A percentile compares a stretch with the other conserved stretches of the same genome.
Conservation (phyloP, 208 protist genomes). For the Trypanosoma rangeli region DNA sequence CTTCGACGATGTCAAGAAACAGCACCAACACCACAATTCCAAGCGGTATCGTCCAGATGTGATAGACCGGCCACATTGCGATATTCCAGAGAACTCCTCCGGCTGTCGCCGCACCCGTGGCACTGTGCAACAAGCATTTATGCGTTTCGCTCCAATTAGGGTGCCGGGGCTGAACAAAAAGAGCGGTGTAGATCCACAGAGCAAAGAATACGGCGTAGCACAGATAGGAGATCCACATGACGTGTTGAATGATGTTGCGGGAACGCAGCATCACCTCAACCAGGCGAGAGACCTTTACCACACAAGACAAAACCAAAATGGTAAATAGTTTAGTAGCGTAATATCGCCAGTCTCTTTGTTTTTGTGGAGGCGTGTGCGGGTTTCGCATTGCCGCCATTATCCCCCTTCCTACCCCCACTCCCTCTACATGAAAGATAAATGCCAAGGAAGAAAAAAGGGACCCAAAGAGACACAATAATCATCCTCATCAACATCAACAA, state of each 20-base stretch:
- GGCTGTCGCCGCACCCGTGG: conserved; percentile 33
- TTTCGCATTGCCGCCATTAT: conserved; percentile 2
- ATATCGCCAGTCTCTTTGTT: conserved; percentile 11
- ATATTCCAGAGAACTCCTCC: conserved; percentile 58
- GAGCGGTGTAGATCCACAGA: conserved; percentile 72
- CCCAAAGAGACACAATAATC: not conserved
- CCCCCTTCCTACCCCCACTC: not conserved
- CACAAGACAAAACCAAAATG: conserved; percentile 8
- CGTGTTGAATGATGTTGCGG: conserved; percentile 30
- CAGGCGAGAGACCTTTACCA: conserved; percentile 30
- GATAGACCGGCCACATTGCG: conserved; percentile 72
- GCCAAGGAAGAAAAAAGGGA: conserved; percentile 21
- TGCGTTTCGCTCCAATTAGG: conserved; percentile 65
- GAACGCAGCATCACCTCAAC: conserved; percentile 56
- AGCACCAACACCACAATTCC: conserved; percentile 22
- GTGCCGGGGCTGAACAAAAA: conserved; percentile 51
- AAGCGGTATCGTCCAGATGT: conserved; percentile 58
- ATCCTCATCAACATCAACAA: not conserved
- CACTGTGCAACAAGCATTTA: conserved; percentile 46
- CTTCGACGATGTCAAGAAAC: conserved; percentile 22
- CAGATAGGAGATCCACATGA: conserved; percentile 48
- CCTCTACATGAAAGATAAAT: conserved; percentile 2
- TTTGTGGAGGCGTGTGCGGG: not conserved
- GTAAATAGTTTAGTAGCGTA: conserved; percentile 17
- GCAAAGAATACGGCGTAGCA: conserved; percentile 56